Conservation (phyloP, 345 rosid genomes). For the Rhodamnia rubescens region DNA sequence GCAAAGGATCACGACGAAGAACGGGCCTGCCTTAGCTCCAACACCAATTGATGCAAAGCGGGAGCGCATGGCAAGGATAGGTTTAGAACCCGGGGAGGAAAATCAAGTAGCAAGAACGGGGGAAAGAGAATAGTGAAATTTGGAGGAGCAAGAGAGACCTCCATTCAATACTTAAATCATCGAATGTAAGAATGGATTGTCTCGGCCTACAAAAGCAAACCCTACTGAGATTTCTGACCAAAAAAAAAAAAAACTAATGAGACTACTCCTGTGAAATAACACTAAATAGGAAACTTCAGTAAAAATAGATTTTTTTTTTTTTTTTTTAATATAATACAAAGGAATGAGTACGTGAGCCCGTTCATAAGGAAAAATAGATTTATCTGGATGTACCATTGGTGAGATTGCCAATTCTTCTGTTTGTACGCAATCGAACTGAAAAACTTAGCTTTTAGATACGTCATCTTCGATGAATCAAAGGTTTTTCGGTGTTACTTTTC, state of each 20-base stretch:
- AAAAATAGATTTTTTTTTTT: no score
- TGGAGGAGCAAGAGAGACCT: not conserved
- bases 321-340: no score
- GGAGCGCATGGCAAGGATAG: not conserved
- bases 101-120: not conserved
- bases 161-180: no score
- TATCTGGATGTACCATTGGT: no score
- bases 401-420: no score
- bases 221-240: no score
- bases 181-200: not conserved
- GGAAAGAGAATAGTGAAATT: not conserved
- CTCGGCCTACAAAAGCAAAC: not conserved
- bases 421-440: no score
- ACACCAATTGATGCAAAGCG: not conserved
- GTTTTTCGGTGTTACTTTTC: not conserved
- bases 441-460: not conserved
- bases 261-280: not conserved
- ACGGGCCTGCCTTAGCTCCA: not conserved
- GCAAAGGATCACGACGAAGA: not conserved
- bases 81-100: not conserved
- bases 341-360: no score
- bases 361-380: no score
- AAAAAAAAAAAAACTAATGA: no score
- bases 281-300: not conserved
- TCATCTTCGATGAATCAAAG: not conserved